Evolutionary conservation across 2,329 filamentous ascomycete genomes (phyloP).

Genomic region (Colletotrichum cuscutae): DNA sequence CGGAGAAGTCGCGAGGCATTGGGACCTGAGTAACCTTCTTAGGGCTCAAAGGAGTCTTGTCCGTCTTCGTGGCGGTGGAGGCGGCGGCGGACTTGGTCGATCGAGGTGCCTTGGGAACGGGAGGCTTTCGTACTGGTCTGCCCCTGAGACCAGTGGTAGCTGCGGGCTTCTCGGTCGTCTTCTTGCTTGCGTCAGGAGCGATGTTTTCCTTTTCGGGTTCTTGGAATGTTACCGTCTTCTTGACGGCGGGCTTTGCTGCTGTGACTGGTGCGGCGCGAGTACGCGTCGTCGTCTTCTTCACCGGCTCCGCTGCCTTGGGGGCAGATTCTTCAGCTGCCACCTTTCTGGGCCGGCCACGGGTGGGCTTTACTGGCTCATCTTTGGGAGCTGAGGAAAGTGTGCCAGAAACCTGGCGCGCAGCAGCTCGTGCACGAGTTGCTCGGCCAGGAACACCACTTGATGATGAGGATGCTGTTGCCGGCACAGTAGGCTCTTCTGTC

Average conservation of each 20-base stretch:
- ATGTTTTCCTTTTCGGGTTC: conserved; percentile 74
- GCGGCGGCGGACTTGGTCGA: conserved; percentile 40
- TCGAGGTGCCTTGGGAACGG: conserved; percentile 42
- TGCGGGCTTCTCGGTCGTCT: conserved; percentile 42
- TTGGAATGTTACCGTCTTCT: conserved; percentile 73
- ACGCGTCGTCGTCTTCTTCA: conserved; percentile 40
- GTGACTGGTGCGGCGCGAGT: conserved; percentile 40
- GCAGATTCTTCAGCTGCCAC: conserved; percentile 36
- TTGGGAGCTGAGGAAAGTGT: conserved; percentile 36
- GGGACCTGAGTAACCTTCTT: conserved; percentile 72
- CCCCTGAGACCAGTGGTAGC: conserved; percentile 48
- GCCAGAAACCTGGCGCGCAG: conserved; percentile 41
- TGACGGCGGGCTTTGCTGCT: conserved; percentile 56
- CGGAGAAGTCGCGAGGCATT: conserved; percentile 60
- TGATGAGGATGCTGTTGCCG: conserved; percentile 29
- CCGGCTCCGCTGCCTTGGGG: conserved; percentile 40
- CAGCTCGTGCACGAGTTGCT: conserved; percentile 42
- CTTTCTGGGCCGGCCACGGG: conserved; percentile 59
- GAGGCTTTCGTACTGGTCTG: conserved; percentile 59
- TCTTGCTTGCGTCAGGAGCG: conserved; percentile 52
- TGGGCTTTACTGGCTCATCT: conserved; percentile 44
- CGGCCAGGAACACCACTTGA: conserved; percentile 37
- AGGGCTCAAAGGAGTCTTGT: conserved; percentile 67
- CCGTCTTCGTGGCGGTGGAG: conserved; percentile 43
- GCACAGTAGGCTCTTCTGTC: conserved; percentile 33